These are phyloP conservation scores for Hypoxylon sp. DNA, from an alignment of 2,329 filamentous ascomycete genomes.

Conservation along the genomic window DNA sequence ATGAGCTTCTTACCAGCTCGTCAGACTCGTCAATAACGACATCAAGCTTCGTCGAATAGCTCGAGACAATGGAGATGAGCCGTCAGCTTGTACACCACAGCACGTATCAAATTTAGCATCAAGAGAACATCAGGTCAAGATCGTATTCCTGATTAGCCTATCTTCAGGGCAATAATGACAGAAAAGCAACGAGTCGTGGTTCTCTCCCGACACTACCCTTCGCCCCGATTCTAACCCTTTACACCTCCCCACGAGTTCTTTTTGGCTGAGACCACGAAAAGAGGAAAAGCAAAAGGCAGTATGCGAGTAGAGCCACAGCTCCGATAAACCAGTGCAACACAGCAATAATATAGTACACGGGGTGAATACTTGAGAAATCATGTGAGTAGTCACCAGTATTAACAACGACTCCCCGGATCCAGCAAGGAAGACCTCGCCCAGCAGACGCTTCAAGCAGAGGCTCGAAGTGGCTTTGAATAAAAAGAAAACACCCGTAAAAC, in stretches of 20 bases:
- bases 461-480: slow-evolving; percentile 17
- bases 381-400: slow-evolving; percentile 19
- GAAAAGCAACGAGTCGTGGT: slow-evolving; percentile 7
- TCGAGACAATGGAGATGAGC: no score
- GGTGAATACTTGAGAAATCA: slow-evolving; percentile 17
- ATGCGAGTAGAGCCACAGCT: not conserved
- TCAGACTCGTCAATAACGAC: no score
- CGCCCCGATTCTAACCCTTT: slow-evolving; percentile 34
- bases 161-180: slow-evolving; percentile 4
- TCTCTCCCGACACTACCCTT: slow-evolving; percentile 4
- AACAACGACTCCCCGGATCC: slow-evolving; percentile 7
- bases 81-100: no score
- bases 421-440: no score
- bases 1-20: no score
- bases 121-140: not conserved
- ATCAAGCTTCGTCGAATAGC: no score
- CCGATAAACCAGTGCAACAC: not conserved
- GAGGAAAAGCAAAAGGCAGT: slow-evolving; percentile 3
- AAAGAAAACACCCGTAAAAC: slow-evolving; percentile 17
- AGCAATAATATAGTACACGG: slow-evolving; percentile 28
- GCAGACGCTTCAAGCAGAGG: no score
- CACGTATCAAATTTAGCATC: no score
- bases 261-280: slow-evolving; percentile 3
- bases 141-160: slow-evolving; percentile 9
- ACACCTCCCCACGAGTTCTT: slow-evolving; percentile 31